Conservation (phyloP, 129 eudicot genomes). For the Apium graveolens region DNA sequence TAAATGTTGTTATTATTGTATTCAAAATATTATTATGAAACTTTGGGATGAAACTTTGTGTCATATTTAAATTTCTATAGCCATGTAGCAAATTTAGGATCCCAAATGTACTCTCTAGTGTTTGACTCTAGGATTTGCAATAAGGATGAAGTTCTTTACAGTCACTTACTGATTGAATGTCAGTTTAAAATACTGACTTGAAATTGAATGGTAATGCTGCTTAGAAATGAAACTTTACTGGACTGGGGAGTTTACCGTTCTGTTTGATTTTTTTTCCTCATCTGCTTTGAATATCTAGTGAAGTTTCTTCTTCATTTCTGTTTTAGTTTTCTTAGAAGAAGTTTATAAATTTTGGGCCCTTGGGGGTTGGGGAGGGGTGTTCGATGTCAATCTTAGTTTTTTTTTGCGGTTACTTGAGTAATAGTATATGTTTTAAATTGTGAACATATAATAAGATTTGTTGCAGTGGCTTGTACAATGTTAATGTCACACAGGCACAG, state of each 20-base stretch:
- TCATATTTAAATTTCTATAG: neutral
- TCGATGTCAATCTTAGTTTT: too few relatives aligned
- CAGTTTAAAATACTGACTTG: neutral
- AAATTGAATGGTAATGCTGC: neutral
- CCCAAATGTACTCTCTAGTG: neutral
- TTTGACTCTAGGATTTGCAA: neutral
- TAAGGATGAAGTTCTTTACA: neutral
- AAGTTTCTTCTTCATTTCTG: too few relatives aligned
- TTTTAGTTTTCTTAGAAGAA: too few relatives aligned
- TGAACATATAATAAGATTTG: too few relatives aligned
- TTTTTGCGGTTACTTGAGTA: too few relatives aligned
- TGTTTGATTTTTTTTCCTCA: neutral
- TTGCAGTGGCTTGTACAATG: too few relatives aligned
- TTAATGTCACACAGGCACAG: too few relatives aligned
- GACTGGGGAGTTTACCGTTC: neutral
- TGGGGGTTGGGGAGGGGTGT: too few relatives aligned
- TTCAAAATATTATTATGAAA: neutral
- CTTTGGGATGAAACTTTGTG: neutral
- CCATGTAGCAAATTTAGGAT: neutral
- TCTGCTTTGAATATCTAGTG: too few relatives aligned
- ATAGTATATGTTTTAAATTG: too few relatives aligned
- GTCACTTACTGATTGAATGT: neutral
- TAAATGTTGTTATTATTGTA: neutral
- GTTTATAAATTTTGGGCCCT: too few relatives aligned
- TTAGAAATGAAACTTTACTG: neutral